These are phyloP conservation scores for Leptographium lundbergii DNA, from an alignment of 2,329 filamentous ascomycete species.

Conservation along the genomic window DNA sequence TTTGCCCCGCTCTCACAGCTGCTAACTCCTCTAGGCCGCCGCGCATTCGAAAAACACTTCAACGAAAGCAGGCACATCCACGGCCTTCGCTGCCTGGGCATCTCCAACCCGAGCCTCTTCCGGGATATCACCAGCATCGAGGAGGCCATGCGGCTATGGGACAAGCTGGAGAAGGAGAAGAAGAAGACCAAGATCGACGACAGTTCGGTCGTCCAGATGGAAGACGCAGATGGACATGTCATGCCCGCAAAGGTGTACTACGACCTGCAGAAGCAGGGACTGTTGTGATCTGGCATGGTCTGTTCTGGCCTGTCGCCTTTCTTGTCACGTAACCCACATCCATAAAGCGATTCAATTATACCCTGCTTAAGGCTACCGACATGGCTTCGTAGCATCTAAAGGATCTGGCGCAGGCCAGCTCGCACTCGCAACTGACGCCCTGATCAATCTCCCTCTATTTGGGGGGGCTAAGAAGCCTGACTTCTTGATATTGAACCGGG, in stretches of 20 bases:
- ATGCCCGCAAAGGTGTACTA: constrained; percentile 99
- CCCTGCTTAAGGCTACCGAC: too few relatives aligned
- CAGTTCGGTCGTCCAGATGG: constrained; percentile 92
- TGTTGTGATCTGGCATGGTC: neutral
- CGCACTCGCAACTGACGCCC: too few relatives aligned
- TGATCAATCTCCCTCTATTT: too few relatives aligned
- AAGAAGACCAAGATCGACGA: constrained; percentile 64
- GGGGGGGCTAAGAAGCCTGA: too few relatives aligned
- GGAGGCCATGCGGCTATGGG: constrained; percentile 79
- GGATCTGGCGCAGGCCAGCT: too few relatives aligned
- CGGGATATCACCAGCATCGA: constrained; percentile 88
- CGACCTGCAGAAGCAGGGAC: constrained; percentile 82
- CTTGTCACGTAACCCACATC: neutral
- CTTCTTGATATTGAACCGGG: too few relatives aligned
- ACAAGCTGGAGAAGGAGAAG: constrained; percentile 80
- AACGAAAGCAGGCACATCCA: constrained; percentile 89
- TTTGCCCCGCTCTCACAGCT: neutral
- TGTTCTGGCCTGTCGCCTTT: neutral
- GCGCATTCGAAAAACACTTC: constrained; percentile 97
- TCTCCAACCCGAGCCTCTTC: constrained; percentile 83
- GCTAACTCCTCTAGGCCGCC: constrained; percentile 69
- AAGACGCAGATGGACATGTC: constrained; percentile 92
- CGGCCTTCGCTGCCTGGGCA: constrained; percentile 84
- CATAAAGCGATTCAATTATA: neutral
- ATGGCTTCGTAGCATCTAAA: too few relatives aligned